Conservation (phyloP, 75 land plant species). For the Isoetes taiwanensis region DNA sequence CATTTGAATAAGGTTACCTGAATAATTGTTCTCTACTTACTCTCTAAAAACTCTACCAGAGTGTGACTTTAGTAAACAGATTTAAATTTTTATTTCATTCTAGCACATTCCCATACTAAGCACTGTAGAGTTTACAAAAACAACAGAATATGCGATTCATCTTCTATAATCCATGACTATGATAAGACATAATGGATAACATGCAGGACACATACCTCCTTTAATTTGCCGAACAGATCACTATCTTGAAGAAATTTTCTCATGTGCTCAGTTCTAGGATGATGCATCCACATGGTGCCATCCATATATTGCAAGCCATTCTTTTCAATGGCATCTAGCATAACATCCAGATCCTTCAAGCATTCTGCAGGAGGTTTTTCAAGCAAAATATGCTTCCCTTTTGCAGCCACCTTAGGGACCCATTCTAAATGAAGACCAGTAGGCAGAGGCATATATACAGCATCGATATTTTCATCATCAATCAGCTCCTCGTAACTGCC, state of each 20-base stretch:
- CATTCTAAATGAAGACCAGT: conserved; percentile 48
- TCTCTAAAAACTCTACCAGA: no score
- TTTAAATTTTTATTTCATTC: no score
- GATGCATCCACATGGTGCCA: conserved; percentile 83
- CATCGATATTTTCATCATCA: conserved; percentile 53
- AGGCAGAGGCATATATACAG: conserved; percentile 74
- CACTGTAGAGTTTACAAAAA: no score
- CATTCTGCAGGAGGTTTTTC: conserved; percentile 63
- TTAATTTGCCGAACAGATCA: conserved; percentile 36
- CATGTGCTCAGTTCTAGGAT: conserved; percentile 62
- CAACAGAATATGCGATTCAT: no score
- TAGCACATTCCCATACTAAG: no score
- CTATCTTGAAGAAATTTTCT: conserved; percentile 21
- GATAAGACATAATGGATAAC: no score
- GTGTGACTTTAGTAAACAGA: no score
- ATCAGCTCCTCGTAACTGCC: conserved; percentile 23
- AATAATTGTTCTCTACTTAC: no score
- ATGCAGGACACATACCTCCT: no score
- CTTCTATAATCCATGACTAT: no score
- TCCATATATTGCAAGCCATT: conserved; percentile 70
- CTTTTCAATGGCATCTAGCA: conserved; percentile 30
- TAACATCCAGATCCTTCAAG: conserved; percentile 39
- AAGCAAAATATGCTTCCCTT: conserved; percentile 58
- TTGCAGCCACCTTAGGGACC: conserved; percentile 47
- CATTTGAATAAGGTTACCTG: no score